Conservation (phyloP, 306 rosid species). For the Heteromeles arbutifolia region DNA sequence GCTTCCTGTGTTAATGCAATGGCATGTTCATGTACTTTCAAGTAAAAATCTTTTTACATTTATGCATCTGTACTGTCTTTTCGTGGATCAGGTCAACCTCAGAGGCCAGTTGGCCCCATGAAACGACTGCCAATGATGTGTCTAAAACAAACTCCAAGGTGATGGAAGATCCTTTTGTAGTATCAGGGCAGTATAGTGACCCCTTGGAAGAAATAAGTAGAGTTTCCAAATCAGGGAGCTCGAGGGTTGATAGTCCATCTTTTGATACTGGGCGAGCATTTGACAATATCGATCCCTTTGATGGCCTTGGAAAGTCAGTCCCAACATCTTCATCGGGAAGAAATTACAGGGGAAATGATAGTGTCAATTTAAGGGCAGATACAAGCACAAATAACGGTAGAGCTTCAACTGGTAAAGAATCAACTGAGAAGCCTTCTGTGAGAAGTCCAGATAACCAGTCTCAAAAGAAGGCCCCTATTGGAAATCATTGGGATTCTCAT, state of each 20-base stretch:
- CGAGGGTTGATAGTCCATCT: constrained; percentile 40
- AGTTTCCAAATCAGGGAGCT: constrained; percentile 52
- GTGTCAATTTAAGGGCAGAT: constrained; percentile 46
- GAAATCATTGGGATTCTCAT: constrained; percentile 46
- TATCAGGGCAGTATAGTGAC: constrained; percentile 46
- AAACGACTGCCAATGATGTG: constrained; percentile 33
- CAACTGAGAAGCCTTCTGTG: constrained; percentile 44
- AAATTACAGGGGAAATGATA: constrained; percentile 50
- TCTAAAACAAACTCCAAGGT: constrained; percentile 50
- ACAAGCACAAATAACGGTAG: constrained; percentile 35
- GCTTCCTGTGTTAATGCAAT: neutral
- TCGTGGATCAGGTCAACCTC: constrained; percentile 58
- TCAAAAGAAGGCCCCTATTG: constrained; percentile 49
- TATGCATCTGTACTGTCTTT: constrained; percentile 3
- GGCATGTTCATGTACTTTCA: neutral
- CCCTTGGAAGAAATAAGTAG: constrained; percentile 74
- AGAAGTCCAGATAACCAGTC: constrained; percentile 51
- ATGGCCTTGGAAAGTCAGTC: constrained; percentile 71
- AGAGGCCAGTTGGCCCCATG: constrained; percentile 54
- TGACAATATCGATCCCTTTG: constrained; percentile 83
- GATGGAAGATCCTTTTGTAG: constrained; percentile 62
- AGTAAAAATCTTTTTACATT: neutral
- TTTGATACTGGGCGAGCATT: constrained; percentile 48
- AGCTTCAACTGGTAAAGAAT: constrained; percentile 35
- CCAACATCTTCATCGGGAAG: constrained; percentile 69